Percentiles rank a stretch among this genome's conserved stretches.
These are phyloP conservation scores for Leptomonas seymouri DNA, from an alignment of 208 protist genomes.

Conservation along the genomic window DNA sequence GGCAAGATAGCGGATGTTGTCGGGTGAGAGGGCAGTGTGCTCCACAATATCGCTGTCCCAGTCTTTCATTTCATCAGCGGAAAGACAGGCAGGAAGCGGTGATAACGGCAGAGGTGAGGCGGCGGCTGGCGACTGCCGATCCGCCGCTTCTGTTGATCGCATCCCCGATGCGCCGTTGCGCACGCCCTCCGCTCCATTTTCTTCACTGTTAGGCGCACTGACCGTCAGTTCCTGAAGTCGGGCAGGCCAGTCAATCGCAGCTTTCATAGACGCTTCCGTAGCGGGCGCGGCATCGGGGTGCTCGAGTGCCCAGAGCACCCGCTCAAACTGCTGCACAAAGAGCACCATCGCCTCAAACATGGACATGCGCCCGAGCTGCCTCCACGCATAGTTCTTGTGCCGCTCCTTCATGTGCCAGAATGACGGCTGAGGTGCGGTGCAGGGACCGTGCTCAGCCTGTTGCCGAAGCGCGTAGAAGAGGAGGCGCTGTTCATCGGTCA, in stretches of 20 bases:
- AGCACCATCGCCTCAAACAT: slow-evolving; percentile 87
- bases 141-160: not conserved
- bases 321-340: slow-evolving; percentile 67
- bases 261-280: not conserved
- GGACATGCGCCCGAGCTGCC: slow-evolving; percentile 60
- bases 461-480: slow-evolving; percentile 79
- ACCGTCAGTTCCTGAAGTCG: slow-evolving; percentile 17
- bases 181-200: not conserved
- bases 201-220: not conserved
- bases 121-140: too few relatives aligned
- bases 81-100: not conserved
- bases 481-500: slow-evolving; percentile 64
- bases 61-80: not conserved
- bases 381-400: slow-evolving; percentile 80
- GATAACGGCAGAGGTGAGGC: not conserved
- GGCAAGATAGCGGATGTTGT: slow-evolving; percentile 61
- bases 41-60: slow-evolving; percentile 62
- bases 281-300: not conserved
- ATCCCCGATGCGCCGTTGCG: not conserved
- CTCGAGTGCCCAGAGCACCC: slow-evolving; percentile 27
- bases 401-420: slow-evolving; percentile 68
- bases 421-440: slow-evolving; percentile 54
- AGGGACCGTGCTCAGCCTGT: slow-evolving; percentile 74
- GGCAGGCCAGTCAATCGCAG: slow-evolving; percentile 20
- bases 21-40: slow-evolving; percentile 33